These are phyloP conservation scores for Wickerhamiella pararugosa DNA, from an alignment of 1,139 yeast genomes.

Conservation along the genomic window DNA sequence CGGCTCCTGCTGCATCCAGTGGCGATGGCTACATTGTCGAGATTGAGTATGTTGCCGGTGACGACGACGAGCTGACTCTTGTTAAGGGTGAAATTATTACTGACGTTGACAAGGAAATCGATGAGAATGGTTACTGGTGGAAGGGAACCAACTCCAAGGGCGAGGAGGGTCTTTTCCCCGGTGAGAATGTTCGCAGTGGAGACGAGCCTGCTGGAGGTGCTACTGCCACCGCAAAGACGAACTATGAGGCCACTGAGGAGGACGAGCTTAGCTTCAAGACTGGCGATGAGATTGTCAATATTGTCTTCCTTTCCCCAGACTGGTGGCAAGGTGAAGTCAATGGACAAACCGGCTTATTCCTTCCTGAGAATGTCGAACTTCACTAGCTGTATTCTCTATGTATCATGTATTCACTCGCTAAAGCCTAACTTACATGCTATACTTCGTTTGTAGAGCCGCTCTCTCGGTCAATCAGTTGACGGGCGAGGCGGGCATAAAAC, in stretches of 20 bases:
- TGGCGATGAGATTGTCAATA: constrained; percentile 66
- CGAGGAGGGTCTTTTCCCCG: constrained; percentile 66
- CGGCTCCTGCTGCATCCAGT: constrained; percentile 8
- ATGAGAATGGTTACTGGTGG: constrained; percentile 61
- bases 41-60: constrained; percentile 37
- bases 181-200: constrained; percentile 37
- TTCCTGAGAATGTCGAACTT: constrained; percentile 60
- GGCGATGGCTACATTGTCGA: constrained; percentile 29
- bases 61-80: constrained; percentile 57
- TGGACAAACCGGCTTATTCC: constrained; percentile 77
- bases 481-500: constrained; percentile 12
- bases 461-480: neutral
- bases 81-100: constrained; percentile 49
- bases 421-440: neutral
- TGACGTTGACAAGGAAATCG: constrained; percentile 45
- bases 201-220: constrained; percentile 25
- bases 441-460: neutral
- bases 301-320: constrained; percentile 82
- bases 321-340: constrained; percentile 89
- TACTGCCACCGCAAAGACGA: constrained; percentile 66
- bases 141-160: constrained; percentile 46
- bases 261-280: constrained; percentile 75
- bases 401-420: neutral
- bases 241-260: constrained; percentile 79
- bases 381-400: constrained; percentile 1